Evolutionary conservation across 2,329 filamentous ascomycete genomes (phyloP).

Genomic region (Aureobasidium sp.): DNA sequence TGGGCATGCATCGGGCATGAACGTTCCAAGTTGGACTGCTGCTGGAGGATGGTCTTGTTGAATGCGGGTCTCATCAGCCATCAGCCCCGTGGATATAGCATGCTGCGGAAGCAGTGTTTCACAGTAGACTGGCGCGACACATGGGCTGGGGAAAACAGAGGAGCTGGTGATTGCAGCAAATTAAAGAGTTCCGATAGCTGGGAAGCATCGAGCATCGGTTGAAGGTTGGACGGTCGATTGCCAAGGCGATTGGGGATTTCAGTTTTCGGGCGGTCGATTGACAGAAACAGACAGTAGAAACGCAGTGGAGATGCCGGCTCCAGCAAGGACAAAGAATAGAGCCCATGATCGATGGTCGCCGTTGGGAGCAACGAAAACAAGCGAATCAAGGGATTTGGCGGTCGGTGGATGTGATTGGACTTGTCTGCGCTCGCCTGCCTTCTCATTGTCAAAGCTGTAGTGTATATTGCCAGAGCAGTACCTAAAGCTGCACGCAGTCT

Average conservation of each 20-base stretch:
- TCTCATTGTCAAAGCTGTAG: not conserved
- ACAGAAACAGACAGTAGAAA: not conserved
- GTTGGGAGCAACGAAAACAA: constrained; percentile 7
- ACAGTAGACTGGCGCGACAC: constrained; percentile 8
- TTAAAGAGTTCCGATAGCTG: not conserved
- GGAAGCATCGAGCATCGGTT: constrained; percentile 9
- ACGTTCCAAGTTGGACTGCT: not conserved
- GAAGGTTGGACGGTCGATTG: constrained; percentile 2
- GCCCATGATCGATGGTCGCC: not conserved
- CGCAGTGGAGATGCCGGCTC: not conserved
- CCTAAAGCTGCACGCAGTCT: constrained; percentile 8
- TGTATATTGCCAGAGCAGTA: not conserved
- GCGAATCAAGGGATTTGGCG: not conserved
- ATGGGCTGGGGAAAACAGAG: constrained; percentile 3
- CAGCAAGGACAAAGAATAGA: constrained; percentile 8
- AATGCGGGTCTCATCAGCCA: not conserved
- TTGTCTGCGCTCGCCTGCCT: not conserved
- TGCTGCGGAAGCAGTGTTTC: constrained; percentile 1
- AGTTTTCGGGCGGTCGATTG: not conserved
- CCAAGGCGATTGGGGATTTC: constrained; percentile 10
- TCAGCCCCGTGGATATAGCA: not conserved
- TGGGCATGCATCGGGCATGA: constrained; percentile 7
- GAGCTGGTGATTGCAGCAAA: not conserved
- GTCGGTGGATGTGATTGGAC: not conserved
- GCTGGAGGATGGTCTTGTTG: not conserved